These are phyloP conservation scores for Arthrobotrys sphaeroides DNA, from an alignment of 2,329 filamentous ascomycete species.

Conservation along the genomic window DNA sequence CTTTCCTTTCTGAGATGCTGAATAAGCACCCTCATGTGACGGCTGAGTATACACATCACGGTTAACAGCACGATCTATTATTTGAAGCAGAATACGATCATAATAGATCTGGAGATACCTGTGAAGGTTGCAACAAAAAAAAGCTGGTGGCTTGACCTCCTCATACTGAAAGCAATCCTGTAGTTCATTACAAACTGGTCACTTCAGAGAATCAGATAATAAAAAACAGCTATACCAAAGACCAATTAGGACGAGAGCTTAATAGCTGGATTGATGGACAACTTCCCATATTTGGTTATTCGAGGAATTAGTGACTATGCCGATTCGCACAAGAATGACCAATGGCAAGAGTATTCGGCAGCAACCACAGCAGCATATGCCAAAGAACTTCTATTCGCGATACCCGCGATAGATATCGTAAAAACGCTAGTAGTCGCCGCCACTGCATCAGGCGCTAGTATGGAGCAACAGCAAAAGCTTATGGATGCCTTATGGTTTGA, in stretches of 20 bases:
- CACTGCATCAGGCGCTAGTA: neutral
- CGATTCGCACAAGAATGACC: slow-evolving; percentile 4
- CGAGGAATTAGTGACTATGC: slow-evolving; percentile 28
- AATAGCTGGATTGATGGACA: neutral
- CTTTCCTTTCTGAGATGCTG: neutral
- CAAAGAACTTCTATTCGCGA: neutral
- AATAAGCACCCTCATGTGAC: neutral
- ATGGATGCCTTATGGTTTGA: slow-evolving; percentile 61
- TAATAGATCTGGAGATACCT: slow-evolving; percentile 3
- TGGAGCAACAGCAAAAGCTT: slow-evolving; percentile 35
- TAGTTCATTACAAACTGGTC: neutral
- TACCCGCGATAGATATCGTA: neutral
- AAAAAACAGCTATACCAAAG: neutral
- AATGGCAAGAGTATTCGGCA: neutral
- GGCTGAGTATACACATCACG: neutral
- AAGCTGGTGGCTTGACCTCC: neutral
- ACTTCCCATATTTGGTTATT: slow-evolving; percentile 5
- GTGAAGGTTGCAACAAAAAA: neutral
- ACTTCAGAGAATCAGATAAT: neutral
- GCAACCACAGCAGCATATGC: neutral
- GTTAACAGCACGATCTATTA: neutral
- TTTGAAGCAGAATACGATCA: slow-evolving; percentile 50
- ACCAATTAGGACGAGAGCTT: neutral
- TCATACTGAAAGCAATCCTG: neutral
- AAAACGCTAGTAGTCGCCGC: neutral